A percentile compares a stretch with the other conserved stretches of the same genome.
phyloP scores from a whole-genome alignment of 768 basidiomycete genomes.

The Boletus edulis region DNA sequence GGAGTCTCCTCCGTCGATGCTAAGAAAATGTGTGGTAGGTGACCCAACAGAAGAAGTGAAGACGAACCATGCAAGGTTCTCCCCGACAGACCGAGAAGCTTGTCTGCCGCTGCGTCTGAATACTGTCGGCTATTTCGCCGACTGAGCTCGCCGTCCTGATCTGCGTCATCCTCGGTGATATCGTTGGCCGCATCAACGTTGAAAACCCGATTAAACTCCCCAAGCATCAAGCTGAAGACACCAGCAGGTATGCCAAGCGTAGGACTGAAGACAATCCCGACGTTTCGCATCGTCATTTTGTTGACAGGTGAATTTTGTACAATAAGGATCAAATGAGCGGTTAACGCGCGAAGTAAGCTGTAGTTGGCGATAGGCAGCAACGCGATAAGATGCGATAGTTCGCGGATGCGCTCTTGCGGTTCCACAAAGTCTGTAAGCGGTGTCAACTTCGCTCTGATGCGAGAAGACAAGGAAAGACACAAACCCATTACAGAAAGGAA shows the following conservation, averaged over 20 bases:
- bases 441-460: constrained; percentile 9
- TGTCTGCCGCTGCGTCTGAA: constrained; percentile 78
- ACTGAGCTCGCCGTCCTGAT: constrained; percentile 40
- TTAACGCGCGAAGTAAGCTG: constrained; percentile 88
- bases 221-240: constrained; percentile 92
- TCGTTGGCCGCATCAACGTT: constrained; percentile 58
- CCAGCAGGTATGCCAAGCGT: constrained; percentile 98
- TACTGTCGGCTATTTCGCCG: constrained; percentile 84
- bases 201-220: constrained; percentile 91
- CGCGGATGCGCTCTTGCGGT: constrained; percentile 81
- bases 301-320: constrained; percentile 87
- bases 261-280: constrained; percentile 97
- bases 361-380: constrained; percentile 91
- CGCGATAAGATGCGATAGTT: constrained; percentile 83
- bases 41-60: neutral
- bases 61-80: constrained; percentile 62
- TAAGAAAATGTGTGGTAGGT: constrained; percentile 17
- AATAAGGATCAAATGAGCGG: constrained; percentile 91
- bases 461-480: constrained; percentile 30
- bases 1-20: constrained; percentile 57
- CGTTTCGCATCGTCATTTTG: constrained; percentile 99
- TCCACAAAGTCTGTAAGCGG: constrained; percentile 74
- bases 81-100: constrained; percentile 74
- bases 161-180: constrained; percentile 19
- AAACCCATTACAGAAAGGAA: constrained; percentile 93